A percentile compares a stretch with the other conserved stretches of the same genome.
These are phyloP conservation scores for Acanthochlamys bracteata DNA, from an alignment of 106 monocot genomes.

Conservation along the genomic window DNA sequence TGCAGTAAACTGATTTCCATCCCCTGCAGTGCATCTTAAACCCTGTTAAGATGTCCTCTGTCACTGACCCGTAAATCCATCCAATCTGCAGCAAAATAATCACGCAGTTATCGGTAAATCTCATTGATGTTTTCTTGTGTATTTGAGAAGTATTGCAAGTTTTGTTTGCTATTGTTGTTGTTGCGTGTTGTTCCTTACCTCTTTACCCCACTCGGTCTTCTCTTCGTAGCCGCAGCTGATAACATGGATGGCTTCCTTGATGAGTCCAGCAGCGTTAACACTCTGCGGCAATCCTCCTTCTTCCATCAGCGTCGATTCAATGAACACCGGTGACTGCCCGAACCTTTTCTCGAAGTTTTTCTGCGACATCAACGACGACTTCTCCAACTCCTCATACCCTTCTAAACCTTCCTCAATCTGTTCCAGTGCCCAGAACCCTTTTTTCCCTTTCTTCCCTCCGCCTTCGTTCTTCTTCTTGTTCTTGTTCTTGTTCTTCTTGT, in stretches of 20 bases:
- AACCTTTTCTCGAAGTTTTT: conserved; percentile 95
- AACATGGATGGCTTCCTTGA: conserved; percentile 91
- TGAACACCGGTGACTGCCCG: conserved; percentile 94
- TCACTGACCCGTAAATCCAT: conserved; percentile 94
- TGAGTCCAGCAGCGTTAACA: conserved; percentile 23
- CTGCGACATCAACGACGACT: conserved; percentile 86
- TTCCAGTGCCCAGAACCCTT: conserved; percentile 49
- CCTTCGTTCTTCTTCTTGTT: conserved; percentile 5
- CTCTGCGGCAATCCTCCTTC: conserved; percentile 67
- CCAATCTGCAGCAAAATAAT: conserved; percentile 48
- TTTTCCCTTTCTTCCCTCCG: conserved; percentile 41
- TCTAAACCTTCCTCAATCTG: conserved; percentile 94
- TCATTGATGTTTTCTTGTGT: not conserved
- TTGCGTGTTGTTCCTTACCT: conserved; percentile 48
- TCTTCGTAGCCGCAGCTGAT: conserved; percentile 88
- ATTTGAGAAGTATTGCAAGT: not conserved
- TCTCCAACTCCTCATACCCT: conserved; percentile 85
- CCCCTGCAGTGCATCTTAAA: conserved; percentile 99
- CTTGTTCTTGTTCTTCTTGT: conserved; percentile 42
- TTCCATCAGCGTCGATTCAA: conserved; percentile 79
- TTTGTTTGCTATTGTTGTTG: not conserved
- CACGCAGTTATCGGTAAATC: not conserved
- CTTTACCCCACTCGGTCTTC: conserved; percentile 93
- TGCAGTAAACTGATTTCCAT: conserved; percentile 87
- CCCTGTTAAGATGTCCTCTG: conserved; percentile 87